Evolutionary conservation across 2,329 filamentous ascomycete species (phyloP).

Genomic region (Aquanectria penicillioides): DNA sequence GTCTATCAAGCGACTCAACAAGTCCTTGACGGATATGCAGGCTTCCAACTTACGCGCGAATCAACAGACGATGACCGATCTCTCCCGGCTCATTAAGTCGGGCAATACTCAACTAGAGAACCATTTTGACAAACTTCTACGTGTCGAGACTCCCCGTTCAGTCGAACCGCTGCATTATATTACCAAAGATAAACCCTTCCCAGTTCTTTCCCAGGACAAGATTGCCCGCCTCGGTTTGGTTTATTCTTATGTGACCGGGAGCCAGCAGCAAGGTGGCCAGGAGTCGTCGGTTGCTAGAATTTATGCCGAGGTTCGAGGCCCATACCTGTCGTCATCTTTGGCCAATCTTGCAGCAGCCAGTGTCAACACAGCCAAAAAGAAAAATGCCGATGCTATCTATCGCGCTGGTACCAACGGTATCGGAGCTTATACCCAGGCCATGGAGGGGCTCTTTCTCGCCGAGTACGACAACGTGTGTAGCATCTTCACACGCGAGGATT

Average conservation of each 20-base stretch:
- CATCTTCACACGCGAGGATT: conserved; percentile 87
- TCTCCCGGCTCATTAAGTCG: conserved; percentile 79
- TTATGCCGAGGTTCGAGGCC: conserved; percentile 86
- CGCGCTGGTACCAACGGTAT: conserved; percentile 91
- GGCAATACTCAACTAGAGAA: conserved; percentile 87
- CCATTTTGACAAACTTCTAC: conserved; percentile 81
- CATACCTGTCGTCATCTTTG: conserved; percentile 84
- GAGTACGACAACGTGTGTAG: conserved; percentile 92
- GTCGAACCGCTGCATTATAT: conserved; percentile 93
- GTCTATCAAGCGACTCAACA: conserved; percentile 88
- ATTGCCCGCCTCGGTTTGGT: conserved; percentile 81
- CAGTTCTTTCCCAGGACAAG: conserved; percentile 79
- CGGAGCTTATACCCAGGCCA: conserved; percentile 84
- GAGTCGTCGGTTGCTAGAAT: conserved; percentile 81
- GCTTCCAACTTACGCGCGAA: conserved; percentile 92
- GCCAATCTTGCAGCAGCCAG: conserved; percentile 90
- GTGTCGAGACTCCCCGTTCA: conserved; percentile 78
- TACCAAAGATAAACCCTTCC: conserved; percentile 89
- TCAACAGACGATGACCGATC: conserved; percentile 85
- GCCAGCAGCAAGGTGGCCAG: conserved; percentile 60
- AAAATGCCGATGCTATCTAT: conserved; percentile 85
- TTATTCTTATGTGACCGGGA: conserved; percentile 77
- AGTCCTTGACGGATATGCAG: conserved; percentile 85
- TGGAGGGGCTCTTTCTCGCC: conserved; percentile 86
- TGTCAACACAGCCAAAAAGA: conserved; percentile 83